Evolutionary conservation across 2,329 filamentous ascomycete genomes (phyloP).

Genomic region (Phyllachora maydis): DNA sequence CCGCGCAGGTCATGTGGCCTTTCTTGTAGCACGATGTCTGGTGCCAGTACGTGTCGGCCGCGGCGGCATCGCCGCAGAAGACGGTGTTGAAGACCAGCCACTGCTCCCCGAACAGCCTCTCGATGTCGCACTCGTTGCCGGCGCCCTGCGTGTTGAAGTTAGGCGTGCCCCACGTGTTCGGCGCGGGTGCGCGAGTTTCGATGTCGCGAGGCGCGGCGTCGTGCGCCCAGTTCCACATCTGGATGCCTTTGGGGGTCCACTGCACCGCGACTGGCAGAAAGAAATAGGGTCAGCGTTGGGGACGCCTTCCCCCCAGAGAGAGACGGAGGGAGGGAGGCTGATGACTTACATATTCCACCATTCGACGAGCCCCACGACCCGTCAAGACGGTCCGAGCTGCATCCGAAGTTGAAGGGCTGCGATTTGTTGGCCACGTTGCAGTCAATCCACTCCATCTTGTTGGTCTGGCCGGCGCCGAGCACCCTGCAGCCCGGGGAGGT

Average conservation of each 20-base stretch:
- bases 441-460: constrained; percentile 16
- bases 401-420: too few species aligned
- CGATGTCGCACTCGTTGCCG: constrained; percentile 36
- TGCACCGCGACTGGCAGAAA: constrained; percentile 45
- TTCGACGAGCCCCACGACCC: constrained; percentile 17
- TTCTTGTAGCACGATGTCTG: not conserved
- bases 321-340: too few species aligned
- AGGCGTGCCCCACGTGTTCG: constrained; percentile 42
- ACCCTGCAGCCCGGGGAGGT: constrained; percentile 29
- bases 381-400: constrained; percentile 38
- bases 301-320: too few species aligned
- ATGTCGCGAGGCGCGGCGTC: constrained; percentile 29
- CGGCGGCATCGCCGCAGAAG: constrained; percentile 36
- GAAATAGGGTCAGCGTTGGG: too few species aligned
- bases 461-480: constrained; percentile 31
- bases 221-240: constrained; percentile 38
- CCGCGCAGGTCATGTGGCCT: constrained; percentile 33
- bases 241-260: constrained; percentile 38
- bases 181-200: constrained; percentile 27
- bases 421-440: constrained; percentile 30
- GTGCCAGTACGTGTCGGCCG: constrained; percentile 2
- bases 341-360: constrained; percentile 31
- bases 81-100: constrained; percentile 47
- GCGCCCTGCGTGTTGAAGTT: constrained; percentile 46
- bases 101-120: constrained; percentile 38